Conservation (phyloP, 2,329 filamentous ascomycete genomes). For the Alternaria panax region DNA sequence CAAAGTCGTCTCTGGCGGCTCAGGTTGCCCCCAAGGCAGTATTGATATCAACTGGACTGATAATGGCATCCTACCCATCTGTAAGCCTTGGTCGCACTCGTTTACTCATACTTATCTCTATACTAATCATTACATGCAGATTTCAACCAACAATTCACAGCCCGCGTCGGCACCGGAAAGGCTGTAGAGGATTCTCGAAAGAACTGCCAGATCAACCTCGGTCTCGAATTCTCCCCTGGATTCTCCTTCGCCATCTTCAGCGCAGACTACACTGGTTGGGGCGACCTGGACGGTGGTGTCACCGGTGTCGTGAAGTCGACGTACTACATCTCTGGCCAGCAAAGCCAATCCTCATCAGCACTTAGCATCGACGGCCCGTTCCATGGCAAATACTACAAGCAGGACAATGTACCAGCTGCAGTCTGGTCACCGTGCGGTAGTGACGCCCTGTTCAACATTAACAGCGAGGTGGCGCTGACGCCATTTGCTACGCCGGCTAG, state of each 20-base stretch:
- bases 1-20: conserved; percentile 42
- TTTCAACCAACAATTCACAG: conserved; percentile 44
- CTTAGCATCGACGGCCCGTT: conserved; percentile 51
- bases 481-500: conserved; percentile 27
- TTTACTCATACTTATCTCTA: neutral
- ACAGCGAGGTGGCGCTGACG: conserved; percentile 40
- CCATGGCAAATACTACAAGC: conserved; percentile 55
- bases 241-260: conserved; percentile 47
- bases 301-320: conserved; percentile 44
- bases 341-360: conserved; percentile 32
- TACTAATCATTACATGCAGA: conserved; percentile 21
- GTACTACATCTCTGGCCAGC: conserved; percentile 49
- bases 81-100: conserved; percentile 21
- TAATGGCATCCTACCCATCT: conserved; percentile 41
- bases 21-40: conserved; percentile 47
- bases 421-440: conserved; percentile 44
- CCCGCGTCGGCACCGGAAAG: conserved; percentile 35
- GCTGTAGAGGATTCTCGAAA: conserved; percentile 42
- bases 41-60: conserved; percentile 45
- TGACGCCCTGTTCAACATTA: conserved; percentile 40
- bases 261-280: conserved; percentile 48
- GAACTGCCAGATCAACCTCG: conserved; percentile 50
- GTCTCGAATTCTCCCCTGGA: conserved; percentile 45
- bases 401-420: conserved; percentile 46
- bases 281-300: conserved; percentile 45